Conservation (phyloP, 257 asterid genomes). For the Nicotiana undulata region DNA sequence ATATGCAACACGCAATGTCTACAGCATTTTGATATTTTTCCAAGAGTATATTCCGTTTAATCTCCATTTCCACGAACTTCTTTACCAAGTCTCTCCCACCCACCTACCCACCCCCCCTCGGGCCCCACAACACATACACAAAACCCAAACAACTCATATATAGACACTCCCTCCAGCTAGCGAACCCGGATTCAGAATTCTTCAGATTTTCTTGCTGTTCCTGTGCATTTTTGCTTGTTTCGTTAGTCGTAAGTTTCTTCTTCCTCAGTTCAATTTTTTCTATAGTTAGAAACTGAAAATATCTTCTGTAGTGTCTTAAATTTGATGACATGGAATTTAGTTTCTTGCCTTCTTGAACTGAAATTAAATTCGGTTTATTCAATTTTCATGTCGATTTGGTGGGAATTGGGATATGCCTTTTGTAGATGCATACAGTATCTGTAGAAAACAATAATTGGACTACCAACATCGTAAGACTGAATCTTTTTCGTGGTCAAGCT, state of each 20-base stretch:
- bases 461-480: background rate
- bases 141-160: background rate
- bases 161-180: background rate
- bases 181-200: background rate
- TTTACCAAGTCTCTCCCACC: too few relatives aligned
- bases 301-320: background rate
- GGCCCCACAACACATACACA: too few relatives aligned
- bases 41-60: too few relatives aligned
- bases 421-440: background rate
- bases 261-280: too few relatives aligned
- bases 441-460: background rate
- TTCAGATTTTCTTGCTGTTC: background rate
- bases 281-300: background rate
- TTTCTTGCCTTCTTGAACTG: background rate
- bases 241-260: background rate
- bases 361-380: background rate
- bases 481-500: background rate
- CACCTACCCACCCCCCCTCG: too few relatives aligned
- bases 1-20: too few relatives aligned
- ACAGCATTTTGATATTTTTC: too few relatives aligned
- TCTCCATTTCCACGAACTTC: too few relatives aligned
- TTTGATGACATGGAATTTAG: background rate
- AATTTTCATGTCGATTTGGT: background rate
- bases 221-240: background rate
- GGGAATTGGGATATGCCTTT: background rate